Percentiles rank a stretch among this genome's conserved stretches.
Conservation (phyloP, 305 asterid genomes). For the Plantago coronopus region DNA sequence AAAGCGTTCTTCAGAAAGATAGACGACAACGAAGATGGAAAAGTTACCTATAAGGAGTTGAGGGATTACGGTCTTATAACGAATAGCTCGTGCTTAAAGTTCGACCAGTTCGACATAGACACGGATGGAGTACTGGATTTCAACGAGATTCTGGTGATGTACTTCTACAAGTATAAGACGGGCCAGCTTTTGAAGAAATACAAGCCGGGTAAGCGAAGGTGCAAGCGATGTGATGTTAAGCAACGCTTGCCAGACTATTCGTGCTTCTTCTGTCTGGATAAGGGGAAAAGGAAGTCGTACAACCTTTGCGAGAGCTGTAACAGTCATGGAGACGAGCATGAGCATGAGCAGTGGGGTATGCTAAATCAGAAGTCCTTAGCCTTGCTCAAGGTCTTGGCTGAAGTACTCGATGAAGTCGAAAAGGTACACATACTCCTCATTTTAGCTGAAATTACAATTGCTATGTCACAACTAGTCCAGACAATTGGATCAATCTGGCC, state of each 20-base stretch:
- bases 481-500: too few relatives aligned
- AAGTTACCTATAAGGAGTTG: not conserved
- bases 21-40: not conserved
- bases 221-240: not conserved
- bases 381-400: too few relatives aligned
- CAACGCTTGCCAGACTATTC: not conserved
- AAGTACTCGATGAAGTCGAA: too few relatives aligned
- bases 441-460: too few relatives aligned
- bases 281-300: not conserved
- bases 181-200: not conserved
- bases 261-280: not conserved
- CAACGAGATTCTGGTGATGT: not conserved
- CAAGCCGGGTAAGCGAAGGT: slow-evolving; percentile 1
- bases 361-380: too few relatives aligned
- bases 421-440: not conserved
- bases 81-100: not conserved
- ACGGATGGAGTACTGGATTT: not conserved
- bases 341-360: too few relatives aligned
- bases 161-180: not conserved
- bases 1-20: not conserved
- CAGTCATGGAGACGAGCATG: not conserved
- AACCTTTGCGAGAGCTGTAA: not conserved
- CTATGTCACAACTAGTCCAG: too few relatives aligned
- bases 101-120: slow-evolving; percentile 1
- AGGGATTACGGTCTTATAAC: not conserved